Conservation (phyloP, 345 rosid genomes). For the Eucalyptus pauciflora region DNA sequence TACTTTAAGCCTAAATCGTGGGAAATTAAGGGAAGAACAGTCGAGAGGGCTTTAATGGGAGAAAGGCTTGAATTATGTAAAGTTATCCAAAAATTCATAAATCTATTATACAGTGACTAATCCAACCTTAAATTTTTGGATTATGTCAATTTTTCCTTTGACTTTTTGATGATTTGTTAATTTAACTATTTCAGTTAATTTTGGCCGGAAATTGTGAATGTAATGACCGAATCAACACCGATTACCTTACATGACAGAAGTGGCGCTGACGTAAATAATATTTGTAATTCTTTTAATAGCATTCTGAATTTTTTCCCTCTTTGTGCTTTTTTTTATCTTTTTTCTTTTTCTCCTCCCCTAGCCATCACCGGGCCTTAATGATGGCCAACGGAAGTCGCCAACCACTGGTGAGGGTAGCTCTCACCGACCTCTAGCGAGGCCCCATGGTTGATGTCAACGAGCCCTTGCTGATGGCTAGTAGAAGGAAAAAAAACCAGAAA, state of each 20-base stretch:
- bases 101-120: background rate
- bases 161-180: too few relatives aligned
- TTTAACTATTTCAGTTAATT: too few relatives aligned
- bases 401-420: background rate
- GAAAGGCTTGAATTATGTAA: background rate
- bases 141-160: too few relatives aligned
- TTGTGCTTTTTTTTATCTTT: too few relatives aligned
- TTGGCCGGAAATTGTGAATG: accelerated
- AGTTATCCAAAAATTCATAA: too few relatives aligned
- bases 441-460: background rate
- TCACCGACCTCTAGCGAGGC: background rate
- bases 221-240: accelerated
- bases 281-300: background rate
- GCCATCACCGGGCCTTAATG: accelerated
- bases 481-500: too few relatives aligned
- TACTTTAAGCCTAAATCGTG: background rate
- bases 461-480: background rate
- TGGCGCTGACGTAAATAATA: accelerated
- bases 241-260: background rate
- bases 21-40: background rate
- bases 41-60: background rate
- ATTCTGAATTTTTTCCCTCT: too few relatives aligned
- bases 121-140: too few relatives aligned
- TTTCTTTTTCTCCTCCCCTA: background rate
- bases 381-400: background rate